A percentile compares a stretch with the other conserved stretches of the same genome.
These are phyloP conservation scores for Xylaria sp. DNA, from an alignment of 495 filamentous ascomycete genomes.

Conservation along the genomic window DNA sequence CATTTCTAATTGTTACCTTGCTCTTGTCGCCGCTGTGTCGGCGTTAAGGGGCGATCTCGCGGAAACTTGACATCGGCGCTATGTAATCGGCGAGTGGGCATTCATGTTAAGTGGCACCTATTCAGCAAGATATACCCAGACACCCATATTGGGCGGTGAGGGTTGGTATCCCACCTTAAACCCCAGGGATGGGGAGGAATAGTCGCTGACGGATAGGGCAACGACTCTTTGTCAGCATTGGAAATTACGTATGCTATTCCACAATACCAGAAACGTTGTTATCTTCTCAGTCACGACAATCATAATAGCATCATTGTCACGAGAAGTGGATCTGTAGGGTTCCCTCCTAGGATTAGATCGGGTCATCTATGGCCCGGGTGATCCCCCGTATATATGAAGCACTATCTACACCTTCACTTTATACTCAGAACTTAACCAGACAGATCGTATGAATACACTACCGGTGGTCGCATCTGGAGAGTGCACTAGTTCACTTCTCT, in stretches of 20 bases:
- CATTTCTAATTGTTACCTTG: background rate
- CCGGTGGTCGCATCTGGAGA: no score
- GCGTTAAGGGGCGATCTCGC: background rate
- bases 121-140: background rate
- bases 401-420: no score
- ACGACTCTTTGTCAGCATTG: background rate
- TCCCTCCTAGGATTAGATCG: no score
- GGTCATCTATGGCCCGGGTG: no score
- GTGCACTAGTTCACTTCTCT: no score
- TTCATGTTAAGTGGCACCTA: no score
- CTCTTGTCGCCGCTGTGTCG: background rate
- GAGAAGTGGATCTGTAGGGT: no score
- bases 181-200: background rate
- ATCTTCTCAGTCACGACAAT: no score
- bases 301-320: no score
- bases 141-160: background rate
- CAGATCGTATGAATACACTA: no score
- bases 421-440: no score
- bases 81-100: background rate
- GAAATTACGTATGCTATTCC: background rate
- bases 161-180: background rate
- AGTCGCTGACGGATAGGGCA: background rate
- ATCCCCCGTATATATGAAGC: no score
- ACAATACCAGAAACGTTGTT: background rate
- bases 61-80: constrained; percentile 1